Conservation (phyloP, 2,329 filamentous ascomycete species). For the Talaromyces sp. region DNA sequence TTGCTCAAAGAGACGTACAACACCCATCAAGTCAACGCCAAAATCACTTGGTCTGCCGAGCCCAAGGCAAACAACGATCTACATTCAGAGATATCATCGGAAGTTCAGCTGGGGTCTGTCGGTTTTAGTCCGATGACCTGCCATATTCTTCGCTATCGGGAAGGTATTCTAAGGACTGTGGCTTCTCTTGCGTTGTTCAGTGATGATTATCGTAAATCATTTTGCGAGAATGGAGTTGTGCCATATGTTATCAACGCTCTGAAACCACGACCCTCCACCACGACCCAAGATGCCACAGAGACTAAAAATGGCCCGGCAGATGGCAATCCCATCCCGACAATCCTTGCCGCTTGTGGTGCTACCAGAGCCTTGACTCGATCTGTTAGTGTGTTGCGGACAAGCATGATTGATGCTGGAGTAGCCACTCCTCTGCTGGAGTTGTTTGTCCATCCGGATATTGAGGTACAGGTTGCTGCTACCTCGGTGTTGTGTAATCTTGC, state of each 20-base stretch:
- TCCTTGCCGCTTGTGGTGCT: slow-evolving; percentile 79
- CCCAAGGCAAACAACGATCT: slow-evolving; percentile 11
- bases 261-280: slow-evolving; percentile 45
- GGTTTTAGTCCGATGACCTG: slow-evolving; percentile 57
- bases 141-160: slow-evolving; percentile 71
- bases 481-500: slow-evolving; percentile 80
- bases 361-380: slow-evolving; percentile 78
- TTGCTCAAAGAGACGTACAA: slow-evolving; percentile 64
- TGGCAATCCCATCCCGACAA: slow-evolving; percentile 72
- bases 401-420: slow-evolving; percentile 78
- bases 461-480: slow-evolving; percentile 81
- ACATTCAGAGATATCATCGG: slow-evolving; percentile 19
- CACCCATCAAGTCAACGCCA: slow-evolving; percentile 43
- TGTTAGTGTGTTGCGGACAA: slow-evolving; percentile 76
- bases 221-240: slow-evolving; percentile 77
- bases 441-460: slow-evolving; percentile 66
- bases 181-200: slow-evolving; percentile 76
- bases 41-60: slow-evolving; percentile 52
- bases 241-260: slow-evolving; percentile 80
- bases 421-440: slow-evolving; percentile 71
- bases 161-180: slow-evolving; percentile 70
- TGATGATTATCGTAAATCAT: slow-evolving; percentile 74
- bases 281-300: slow-evolving; percentile 21
- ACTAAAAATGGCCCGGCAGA: slow-evolving; percentile 46
- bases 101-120: slow-evolving; percentile 52